Conservation (phyloP, 192 early-diverging fungal species). For the Gryganskiella cystojenkinii region DNA sequence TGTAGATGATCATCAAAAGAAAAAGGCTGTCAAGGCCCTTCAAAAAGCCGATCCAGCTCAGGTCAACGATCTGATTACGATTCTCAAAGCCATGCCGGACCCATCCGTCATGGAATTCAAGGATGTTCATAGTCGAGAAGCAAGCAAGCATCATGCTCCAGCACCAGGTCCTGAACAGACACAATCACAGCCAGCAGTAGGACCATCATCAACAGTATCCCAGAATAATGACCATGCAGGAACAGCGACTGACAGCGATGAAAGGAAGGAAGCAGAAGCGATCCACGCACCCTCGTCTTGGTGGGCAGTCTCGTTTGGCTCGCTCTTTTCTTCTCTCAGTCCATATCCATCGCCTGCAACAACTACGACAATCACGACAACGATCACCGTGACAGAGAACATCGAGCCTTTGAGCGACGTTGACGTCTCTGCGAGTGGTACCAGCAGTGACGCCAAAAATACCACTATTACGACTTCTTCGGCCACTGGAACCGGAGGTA, state of each 20-base stretch:
- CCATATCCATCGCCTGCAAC: slow-evolving; percentile 18
- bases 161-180: slow-evolving; percentile 1
- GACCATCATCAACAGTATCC: not conserved
- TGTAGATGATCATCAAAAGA: slow-evolving; percentile 37
- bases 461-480: not conserved
- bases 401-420: not conserved
- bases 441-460: not conserved
- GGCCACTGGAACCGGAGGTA: slow-evolving; percentile 5
- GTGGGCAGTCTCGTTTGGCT: slow-evolving; percentile 40
- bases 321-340: slow-evolving; percentile 14
- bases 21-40: slow-evolving; percentile 53
- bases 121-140: slow-evolving; percentile 31
- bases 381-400: slow-evolving; percentile 15
- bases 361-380: slow-evolving; percentile 38
- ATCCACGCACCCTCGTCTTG: slow-evolving; percentile 42
- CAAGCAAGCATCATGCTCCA: slow-evolving; percentile 16
- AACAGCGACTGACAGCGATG: not conserved
- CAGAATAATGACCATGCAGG: not conserved
- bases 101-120: slow-evolving; percentile 47
- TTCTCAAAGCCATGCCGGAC: slow-evolving; percentile 58
- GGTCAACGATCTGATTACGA: slow-evolving; percentile 39
- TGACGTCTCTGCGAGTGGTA: not conserved
- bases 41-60: slow-evolving; percentile 39
- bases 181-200: not conserved
- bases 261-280: not conserved